Evolutionary conservation across 2,329 filamentous ascomycete species (phyloP), one percentile per base, ranked within the genome.

Genomic region (Penicillium oxalicum): DNA sequence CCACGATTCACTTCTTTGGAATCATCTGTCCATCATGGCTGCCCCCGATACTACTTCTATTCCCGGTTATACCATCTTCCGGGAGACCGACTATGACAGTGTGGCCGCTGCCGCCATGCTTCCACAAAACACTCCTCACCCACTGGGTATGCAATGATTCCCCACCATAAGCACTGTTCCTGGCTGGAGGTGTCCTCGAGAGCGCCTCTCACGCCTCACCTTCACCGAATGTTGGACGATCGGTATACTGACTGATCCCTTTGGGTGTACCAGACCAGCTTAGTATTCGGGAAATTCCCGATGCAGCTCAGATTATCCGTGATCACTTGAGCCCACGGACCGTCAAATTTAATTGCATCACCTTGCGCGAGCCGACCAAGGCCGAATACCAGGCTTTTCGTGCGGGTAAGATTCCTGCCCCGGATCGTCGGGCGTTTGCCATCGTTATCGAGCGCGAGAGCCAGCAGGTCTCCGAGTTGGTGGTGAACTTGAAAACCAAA

Each of bases 301-400:
- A 53, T 34, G 54, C 54, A 12, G 58, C 61, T 9, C 59, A 59
- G 45, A 44, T 64, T 7, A 56, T 64, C 42, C 61, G 61, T 7
- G 55, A 62, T n/a, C 55, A 62, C 50, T 55, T 51, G n/a, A 58
- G 47, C 43, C 63, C 62, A 24, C 61, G 59, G 47, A 53, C 59
- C 9, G 42, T 67, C 54, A 68, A 67, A 28, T 69, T 68, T 55
- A 65, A 66, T 53, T 68, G 63, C 54, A 55, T 66, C 82, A 79
- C 38, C 80, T 84, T 48, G 78, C 85, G 50, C 76, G 77, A 67
- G 40, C 64, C 63, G 9, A 48, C 1, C 80, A 66, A 66, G 50
- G 51, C 51, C 25, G 61, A 66, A 40, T 66, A 66, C 47, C 38
- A 54, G 26, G 60, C 63, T n/a, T 66, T 77, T 46, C 60, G 60